Evolutionary conservation across 2,329 filamentous ascomycete genomes (phyloP), one percentile per base, ranked within the genome.

Genomic region (Exserohilum rostratum): DNA sequence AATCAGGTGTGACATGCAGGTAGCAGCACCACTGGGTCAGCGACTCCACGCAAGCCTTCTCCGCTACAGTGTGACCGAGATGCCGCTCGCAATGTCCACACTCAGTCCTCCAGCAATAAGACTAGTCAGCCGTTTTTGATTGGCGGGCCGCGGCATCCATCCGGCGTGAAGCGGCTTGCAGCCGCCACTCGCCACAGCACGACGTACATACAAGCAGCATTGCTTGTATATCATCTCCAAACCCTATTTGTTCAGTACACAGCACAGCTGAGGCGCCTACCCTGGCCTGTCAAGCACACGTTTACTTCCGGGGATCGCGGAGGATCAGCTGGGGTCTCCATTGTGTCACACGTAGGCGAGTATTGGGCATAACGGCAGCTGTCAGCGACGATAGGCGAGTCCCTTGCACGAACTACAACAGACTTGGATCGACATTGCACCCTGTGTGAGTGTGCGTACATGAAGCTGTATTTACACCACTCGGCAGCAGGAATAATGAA

Each of bases 221-320:
- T 3, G 40, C 53, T 52, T 53, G 30, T 15, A n/a, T n/a, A n/a
- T 35, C 37, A 35, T 34, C 17, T 27, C 20, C 30, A 52, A 34
- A 49, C 38, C 29, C 46, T 48, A 48, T 46, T 38, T 33, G 34
- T 40, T 50, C 35, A 44, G 46, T 44, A 53, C 37, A 46, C 30
- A 38, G 38, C 35, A 18, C 35, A 53, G 35, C 30, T 46, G 44
- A 50, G 40, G 48, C 33, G 18, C 37, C 27, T 17, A 52, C 30
- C 48, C 47, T 31, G 48, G 40, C 40, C 44, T 55, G 48, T 46
- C 52, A 49, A 27, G 44, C 40, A 39, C 34, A 42, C 18, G 17
- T 45, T 30, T 39, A 53, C 49, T 49, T 42, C 49, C 43, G 37
- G 37, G 40, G 34, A 39, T 22, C 35, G 13, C 42, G 46, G 37